These are phyloP conservation scores for Fusarium solani-melongenae DNA, from an alignment of 2,329 filamentous ascomycete genomes.

Conservation along the genomic window DNA sequence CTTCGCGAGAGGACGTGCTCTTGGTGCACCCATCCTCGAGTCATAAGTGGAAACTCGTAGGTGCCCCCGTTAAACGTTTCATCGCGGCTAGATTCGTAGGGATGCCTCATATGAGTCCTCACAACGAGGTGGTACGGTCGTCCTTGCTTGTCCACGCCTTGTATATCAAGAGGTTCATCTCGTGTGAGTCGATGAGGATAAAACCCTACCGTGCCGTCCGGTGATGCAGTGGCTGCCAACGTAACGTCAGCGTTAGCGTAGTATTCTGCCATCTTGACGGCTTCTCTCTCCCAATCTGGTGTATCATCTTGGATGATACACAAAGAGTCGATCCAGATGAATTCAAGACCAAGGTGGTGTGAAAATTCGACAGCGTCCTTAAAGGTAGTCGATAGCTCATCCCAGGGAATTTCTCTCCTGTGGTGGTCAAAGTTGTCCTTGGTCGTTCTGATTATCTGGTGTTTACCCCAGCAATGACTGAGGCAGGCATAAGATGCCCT, in stretches of 20 bases:
- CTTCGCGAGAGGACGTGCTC: not conserved
- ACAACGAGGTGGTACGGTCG: not conserved
- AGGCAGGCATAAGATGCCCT: not conserved
- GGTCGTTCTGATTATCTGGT: not conserved
- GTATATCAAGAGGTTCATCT: not conserved
- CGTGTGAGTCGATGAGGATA: not conserved
- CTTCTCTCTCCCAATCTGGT: not conserved
- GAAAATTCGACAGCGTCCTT: not conserved
- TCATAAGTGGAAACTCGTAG: not conserved
- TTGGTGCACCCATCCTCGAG: not conserved
- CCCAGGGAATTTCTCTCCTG: not conserved
- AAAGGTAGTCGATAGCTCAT: not conserved
- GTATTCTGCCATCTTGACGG: not conserved
- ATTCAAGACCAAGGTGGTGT: not conserved
- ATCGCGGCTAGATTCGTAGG: not conserved
- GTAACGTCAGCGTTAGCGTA: not conserved
- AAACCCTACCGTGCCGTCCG: not conserved
- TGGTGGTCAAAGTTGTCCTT: not conserved
- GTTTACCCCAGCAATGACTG: not conserved
- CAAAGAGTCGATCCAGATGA: not conserved
- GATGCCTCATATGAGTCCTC: not conserved
- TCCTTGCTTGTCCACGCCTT: not conserved
- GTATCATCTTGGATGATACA: not conserved
- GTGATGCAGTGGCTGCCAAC: not conserved
- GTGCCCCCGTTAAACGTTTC: not conserved